A percentile compares a stretch with the other conserved stretches of the same genome.
These are phyloP conservation scores for Cordyceps javanica DNA, from an alignment of 2,329 filamentous ascomycete genomes.

Conservation along the genomic window DNA sequence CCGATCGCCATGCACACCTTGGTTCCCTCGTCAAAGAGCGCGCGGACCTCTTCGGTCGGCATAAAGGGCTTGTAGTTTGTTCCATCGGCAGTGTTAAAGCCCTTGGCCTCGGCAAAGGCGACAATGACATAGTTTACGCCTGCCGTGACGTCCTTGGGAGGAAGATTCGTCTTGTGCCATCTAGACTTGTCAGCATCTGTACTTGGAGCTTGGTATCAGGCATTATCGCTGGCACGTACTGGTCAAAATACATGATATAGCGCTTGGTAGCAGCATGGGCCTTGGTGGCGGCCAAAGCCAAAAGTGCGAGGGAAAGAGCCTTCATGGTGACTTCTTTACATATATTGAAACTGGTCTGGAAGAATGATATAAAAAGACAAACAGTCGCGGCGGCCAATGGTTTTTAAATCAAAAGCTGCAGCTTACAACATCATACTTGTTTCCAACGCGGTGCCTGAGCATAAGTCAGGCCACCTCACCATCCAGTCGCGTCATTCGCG, in stretches of 20 bases:
- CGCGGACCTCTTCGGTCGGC: slow-evolving; percentile 42
- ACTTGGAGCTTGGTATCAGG: background rate
- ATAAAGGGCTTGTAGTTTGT: slow-evolving; percentile 47
- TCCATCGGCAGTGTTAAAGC: slow-evolving; percentile 39
- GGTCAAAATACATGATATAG: slow-evolving; percentile 39
- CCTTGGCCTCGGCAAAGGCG: slow-evolving; percentile 44
- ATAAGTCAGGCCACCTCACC: no score
- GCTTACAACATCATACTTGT: no score
- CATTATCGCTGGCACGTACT: slow-evolving; percentile 28
- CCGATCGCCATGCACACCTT: slow-evolving; percentile 60
- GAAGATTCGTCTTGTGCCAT: slow-evolving; percentile 34
- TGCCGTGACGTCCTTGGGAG: slow-evolving; percentile 29
- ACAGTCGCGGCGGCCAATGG: no score
- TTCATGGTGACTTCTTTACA: background rate
- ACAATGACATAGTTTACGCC: slow-evolving; percentile 50
- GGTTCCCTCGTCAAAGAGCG: slow-evolving; percentile 44
- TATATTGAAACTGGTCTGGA: no score
- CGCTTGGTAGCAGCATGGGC: slow-evolving; percentile 19
- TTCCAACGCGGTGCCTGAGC: no score
- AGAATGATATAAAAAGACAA: background rate
- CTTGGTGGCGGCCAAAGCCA: slow-evolving; percentile 16
- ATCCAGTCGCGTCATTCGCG: no score
- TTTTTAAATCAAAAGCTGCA: no score
- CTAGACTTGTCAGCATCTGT: slow-evolving; percentile 19
- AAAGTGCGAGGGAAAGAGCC: background rate